Evolutionary conservation across 495 filamentous ascomycete species (phyloP), one percentile per base, ranked within the genome.

Genomic region (Penicillium antarcticum): DNA sequence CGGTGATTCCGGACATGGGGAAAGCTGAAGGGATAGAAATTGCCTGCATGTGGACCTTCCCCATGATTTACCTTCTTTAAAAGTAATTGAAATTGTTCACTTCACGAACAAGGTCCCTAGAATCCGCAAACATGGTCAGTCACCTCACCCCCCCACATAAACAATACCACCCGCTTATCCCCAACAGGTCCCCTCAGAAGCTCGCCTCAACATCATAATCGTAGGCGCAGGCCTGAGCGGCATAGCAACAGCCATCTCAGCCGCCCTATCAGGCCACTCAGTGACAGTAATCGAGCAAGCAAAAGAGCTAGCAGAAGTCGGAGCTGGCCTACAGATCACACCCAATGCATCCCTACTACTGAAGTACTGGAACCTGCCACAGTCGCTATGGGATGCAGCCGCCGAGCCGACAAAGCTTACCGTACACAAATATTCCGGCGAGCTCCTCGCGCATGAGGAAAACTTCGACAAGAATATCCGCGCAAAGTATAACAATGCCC

Each of bases 251-350:
- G 85, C 86, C 5, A 86, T 89, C 54, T 71, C 80, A 10, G 69
- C 76, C 53, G 71, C 76, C 5, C 73, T 81, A 12, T 70, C 79
- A 7, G 85, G 85, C 13, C 86, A 89, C 66, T 53, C 62, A 10
- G 83, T 88, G 14, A 60, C 66, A 1, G 72, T 90, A 11, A 73
- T 89, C 42, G 87, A 90, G 60, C 70, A 77, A 43, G 82, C 83
- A n/a, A 63, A 70, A 39, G 75, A 78, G 24, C 73, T 87, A n/a
- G 77, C 74, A 24, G 82, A 86, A 58, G 61, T 65, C 17, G 66
- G 70, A 24, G 79, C 79, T 7, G 80, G 81, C 1, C 64, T 83
- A 0, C 81, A 83, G 57, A 70, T 84, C 43, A 81, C 80, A 1
- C 81, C 81, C 4, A 84, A 84, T 57, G 75, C 76, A 16, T 77